Evolutionary conservation across 2,329 filamentous ascomycete species (phyloP).

Genomic region (Aspergillus intermedius): DNA sequence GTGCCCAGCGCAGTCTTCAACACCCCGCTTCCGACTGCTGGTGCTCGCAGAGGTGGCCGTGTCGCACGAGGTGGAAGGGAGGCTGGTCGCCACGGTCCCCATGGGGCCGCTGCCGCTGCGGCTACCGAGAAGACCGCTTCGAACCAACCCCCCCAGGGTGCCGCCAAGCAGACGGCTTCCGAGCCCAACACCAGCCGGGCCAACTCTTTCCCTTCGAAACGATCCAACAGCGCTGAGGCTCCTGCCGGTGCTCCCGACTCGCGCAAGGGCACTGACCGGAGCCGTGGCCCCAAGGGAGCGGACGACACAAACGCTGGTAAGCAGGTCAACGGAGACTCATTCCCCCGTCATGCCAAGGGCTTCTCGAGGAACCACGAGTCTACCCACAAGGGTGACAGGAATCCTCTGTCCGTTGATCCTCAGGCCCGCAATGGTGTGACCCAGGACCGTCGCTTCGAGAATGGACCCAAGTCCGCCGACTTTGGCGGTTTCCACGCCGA

Average conservation of each 20-base stretch:
- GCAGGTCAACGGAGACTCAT: constrained; percentile 24
- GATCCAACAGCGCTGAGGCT: constrained; percentile 30
- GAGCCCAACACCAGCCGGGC: constrained; percentile 32
- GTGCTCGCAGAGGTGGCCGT: constrained; percentile 48
- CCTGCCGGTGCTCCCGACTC: constrained; percentile 19
- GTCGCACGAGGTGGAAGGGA: constrained; percentile 52
- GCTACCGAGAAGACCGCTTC: constrained; percentile 28
- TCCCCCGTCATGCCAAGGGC: constrained; percentile 28
- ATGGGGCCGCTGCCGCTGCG: constrained; percentile 24
- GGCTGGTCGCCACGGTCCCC: constrained; percentile 39
- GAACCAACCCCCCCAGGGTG: constrained; percentile 20
- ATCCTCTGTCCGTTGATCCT: constrained; percentile 24
- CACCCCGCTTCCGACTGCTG: constrained; percentile 59
- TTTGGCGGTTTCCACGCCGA: constrained; percentile 24
- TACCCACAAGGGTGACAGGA: constrained; percentile 21
- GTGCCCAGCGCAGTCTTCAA: constrained; percentile 81
- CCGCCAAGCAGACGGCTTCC: constrained; percentile 24
- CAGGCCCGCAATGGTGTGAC: constrained; percentile 25
- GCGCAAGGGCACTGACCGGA: constrained; percentile 29
- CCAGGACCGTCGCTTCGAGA: constrained; percentile 34
- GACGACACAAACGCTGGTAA: constrained; percentile 26
- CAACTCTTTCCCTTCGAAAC: constrained; percentile 32
- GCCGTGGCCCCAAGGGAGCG: constrained; percentile 24
- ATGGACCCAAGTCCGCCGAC: constrained; percentile 33
- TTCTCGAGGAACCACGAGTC: constrained; percentile 27